These are phyloP conservation scores for Cystobasidium tubakii DNA, from an alignment of 768 basidiomycete genomes.

Conservation along the genomic window DNA sequence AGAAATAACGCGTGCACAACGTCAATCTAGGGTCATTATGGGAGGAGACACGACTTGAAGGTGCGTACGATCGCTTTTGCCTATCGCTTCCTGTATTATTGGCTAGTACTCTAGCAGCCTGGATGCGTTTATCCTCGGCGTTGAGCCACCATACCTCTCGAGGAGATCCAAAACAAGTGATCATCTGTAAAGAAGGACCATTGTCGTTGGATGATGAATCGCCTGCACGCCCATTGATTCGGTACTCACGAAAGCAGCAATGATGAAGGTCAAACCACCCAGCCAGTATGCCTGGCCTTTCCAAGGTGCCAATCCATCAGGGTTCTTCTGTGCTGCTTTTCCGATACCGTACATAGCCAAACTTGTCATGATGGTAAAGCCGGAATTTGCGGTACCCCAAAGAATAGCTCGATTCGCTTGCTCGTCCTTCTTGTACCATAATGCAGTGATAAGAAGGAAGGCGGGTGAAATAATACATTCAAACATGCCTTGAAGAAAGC, in stretches of 20 bases:
- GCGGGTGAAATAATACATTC: conserved; percentile 17
- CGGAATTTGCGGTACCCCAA: conserved; percentile 22
- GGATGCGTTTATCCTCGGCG: conserved; percentile 9
- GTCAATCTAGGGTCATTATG: not conserved
- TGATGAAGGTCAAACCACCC: not conserved
- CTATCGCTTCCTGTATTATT: conserved; percentile 19
- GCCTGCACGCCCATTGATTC: not conserved
- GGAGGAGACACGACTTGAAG: not conserved
- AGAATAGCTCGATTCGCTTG: conserved; percentile 8
- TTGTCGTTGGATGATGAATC: not conserved
- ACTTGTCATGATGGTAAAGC: conserved; percentile 12
- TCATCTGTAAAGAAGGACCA: not conserved
- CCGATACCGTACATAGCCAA: conserved; percentile 24
- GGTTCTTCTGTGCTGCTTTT: not conserved
- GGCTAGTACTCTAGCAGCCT: not conserved
- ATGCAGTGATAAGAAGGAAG: conserved; percentile 14
- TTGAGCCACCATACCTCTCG: conserved; percentile 15
- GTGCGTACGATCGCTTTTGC: conserved; percentile 17
- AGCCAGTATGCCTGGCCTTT: conserved; percentile 1
- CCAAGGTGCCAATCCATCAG: conserved; percentile 13
- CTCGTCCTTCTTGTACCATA: not conserved
- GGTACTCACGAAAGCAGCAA: not conserved
- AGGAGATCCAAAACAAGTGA: not conserved
- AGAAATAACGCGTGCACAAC: no score
- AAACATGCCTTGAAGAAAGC: conserved; percentile 1